A percentile compares a stretch with the other conserved stretches of the same genome.
Evolutionary conservation across 352 stramenopile genomes (phyloP).

Genomic region (Globisporangium nunn): DNA sequence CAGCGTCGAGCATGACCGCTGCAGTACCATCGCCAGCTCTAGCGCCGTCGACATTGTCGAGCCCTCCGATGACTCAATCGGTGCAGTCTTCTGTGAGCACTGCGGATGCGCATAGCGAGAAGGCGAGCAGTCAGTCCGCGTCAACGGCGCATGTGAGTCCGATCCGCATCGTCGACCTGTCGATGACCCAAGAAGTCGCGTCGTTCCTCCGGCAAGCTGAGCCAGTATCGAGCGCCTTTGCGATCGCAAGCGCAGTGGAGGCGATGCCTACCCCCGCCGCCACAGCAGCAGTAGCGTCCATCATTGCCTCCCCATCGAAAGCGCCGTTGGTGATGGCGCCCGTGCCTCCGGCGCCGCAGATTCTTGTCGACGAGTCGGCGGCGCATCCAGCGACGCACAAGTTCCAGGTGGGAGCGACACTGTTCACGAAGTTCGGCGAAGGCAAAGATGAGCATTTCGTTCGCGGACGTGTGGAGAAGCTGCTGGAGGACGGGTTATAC

Average conservation of each 20-base stretch:
- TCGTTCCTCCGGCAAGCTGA: slow-evolving; percentile 7
- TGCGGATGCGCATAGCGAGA: background rate
- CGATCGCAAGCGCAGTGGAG: slow-evolving; percentile 2
- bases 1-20: background rate
- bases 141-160: slow-evolving; percentile 5
- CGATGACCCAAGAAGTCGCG: slow-evolving; percentile 8
- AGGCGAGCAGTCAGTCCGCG: background rate
- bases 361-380: background rate
- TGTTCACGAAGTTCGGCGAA: slow-evolving; percentile 40
- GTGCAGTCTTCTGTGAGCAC: background rate
- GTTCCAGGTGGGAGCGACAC: slow-evolving; percentile 25
- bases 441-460: slow-evolving; percentile 34
- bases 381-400: slow-evolving; percentile 7
- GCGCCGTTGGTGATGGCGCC: background rate
- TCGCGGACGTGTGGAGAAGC: slow-evolving; percentile 31
- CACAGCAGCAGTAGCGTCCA: background rate
- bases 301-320: background rate
- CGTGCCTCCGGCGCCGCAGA: background rate
- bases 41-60: background rate
- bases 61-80: background rate
- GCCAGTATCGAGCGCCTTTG: background rate
- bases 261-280: background rate
- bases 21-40: background rate
- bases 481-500: slow-evolving; percentile 35
- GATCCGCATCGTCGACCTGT: slow-evolving; percentile 1